phyloP scores from a whole-genome alignment of 2,329 filamentous ascomycete genomes.

The Dactylellina drechsleri region DNA sequence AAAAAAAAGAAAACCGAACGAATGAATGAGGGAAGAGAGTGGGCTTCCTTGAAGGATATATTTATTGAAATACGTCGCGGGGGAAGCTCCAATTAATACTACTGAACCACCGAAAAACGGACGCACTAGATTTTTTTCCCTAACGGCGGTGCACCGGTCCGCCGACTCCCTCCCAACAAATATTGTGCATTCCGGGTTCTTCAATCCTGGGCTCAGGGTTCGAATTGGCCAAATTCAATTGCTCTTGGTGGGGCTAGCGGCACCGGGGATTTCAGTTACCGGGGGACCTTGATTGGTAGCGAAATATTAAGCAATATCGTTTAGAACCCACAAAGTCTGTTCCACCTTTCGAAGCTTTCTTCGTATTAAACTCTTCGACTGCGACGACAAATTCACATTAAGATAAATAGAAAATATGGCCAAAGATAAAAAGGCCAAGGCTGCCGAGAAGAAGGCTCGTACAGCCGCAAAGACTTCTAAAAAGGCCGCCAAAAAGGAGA shows the following conservation, averaged over 20 bases:
- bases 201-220: background rate
- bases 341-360: too few species aligned
- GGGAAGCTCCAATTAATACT: background rate
- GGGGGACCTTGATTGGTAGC: too few species aligned
- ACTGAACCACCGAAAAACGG: slow-evolving; percentile 8
- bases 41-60: slow-evolving; percentile 10
- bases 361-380: too few species aligned
- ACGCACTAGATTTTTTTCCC: too few species aligned
- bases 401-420: slow-evolving; percentile 19
- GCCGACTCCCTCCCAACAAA: slow-evolving; percentile 4
- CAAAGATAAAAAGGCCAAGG: slow-evolving; percentile 62
- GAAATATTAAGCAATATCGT: background rate
- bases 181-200: background rate
- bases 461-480: slow-evolving; percentile 62
- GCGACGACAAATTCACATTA: background rate
- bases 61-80: slow-evolving; percentile 44
- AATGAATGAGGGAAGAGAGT: too few species aligned
- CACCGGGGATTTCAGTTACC: background rate
- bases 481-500: slow-evolving; percentile 73
- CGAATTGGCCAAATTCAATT: background rate
- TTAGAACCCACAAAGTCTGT: slow-evolving; percentile 11
- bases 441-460: slow-evolving; percentile 65
- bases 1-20: too few species aligned
- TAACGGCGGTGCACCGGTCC: slow-evolving; percentile 16
- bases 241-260: too few species aligned